These are phyloP conservation scores for Nicotiana rustica DNA, from an alignment of 305 asterid genomes.

Conservation along the genomic window DNA sequence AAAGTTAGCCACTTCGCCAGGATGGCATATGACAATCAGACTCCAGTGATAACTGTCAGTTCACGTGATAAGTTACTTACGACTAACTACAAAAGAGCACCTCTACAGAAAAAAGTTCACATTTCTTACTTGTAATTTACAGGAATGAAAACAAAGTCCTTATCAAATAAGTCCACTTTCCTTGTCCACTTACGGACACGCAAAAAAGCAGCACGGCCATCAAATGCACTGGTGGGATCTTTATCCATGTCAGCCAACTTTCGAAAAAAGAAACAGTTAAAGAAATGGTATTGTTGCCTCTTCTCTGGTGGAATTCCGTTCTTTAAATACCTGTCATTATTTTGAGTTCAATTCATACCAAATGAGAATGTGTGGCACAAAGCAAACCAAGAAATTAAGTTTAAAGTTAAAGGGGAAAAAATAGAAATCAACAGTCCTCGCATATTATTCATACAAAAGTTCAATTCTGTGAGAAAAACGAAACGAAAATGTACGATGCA, in stretches of 20 bases:
- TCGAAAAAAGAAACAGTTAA: slow-evolving; percentile 96
- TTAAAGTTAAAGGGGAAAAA: not conserved
- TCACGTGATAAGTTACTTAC: slow-evolving; percentile 15
- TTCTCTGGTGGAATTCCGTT: slow-evolving; percentile 58
- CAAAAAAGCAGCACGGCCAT: slow-evolving; percentile 88
- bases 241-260: slow-evolving; percentile 97
- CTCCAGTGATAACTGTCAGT: slow-evolving; percentile 94
- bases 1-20: slow-evolving; percentile 72
- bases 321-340: slow-evolving; percentile 73
- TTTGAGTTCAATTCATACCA: slow-evolving; percentile 37
- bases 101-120: slow-evolving; percentile 19
- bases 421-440: not conserved
- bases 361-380: slow-evolving; percentile 34
- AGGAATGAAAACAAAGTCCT: slow-evolving; percentile 90
- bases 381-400: slow-evolving; percentile 20
- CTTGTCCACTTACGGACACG: slow-evolving; percentile 99
- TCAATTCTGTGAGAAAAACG: not conserved
- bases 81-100: not conserved
- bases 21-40: slow-evolving; percentile 86
- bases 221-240: slow-evolving; percentile 87
- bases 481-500: not conserved
- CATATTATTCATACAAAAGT: not conserved
- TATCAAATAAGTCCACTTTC: slow-evolving; percentile 86
- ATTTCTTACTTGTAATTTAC: slow-evolving; percentile 86
- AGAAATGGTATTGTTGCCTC: slow-evolving; percentile 80